Evolutionary conservation across 371 early-diverging fungal genomes (phyloP), one percentile per base, ranked within the genome.

Genomic region (Coemansia sp.): DNA sequence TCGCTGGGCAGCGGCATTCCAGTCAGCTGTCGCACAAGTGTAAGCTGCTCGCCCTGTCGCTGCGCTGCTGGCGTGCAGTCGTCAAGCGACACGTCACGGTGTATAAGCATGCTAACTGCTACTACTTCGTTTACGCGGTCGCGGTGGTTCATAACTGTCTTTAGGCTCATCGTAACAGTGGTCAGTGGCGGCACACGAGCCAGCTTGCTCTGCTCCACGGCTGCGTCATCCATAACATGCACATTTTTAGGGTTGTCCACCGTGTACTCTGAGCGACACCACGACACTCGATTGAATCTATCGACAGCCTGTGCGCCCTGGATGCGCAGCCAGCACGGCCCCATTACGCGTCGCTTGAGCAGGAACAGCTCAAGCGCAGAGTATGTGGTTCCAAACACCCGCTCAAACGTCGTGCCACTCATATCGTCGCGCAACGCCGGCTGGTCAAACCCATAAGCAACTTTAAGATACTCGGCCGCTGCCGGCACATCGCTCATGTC

Each of bases 311-410:
- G 33, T 69, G 77, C 68, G 4, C 59, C 68, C 20, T 37, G 26
- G 42, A 98, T 84, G 30, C 84, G 79, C 5, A 99, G 80, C 99
- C 99, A 99, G 68, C 92, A 91, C 2, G 99, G 99, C 1, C 99
- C 99, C 96, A 95, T 98, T 37, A 99, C 82, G 68, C 93, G 90
- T 47, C 96, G 89, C 77, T 97, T 95, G 26, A 96, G 83, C 28
- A 98, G 75, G 54, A 99, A 90, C 52, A 90, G 87, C 79, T 99
- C 99, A n/a, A 97, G 81, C 1, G 97, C 94, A 23, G 86, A 85
- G 3, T 96, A 95, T 52, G 87, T 86, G 3, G 91, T 82, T 11
- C 98, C 99, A 84, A 99, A 98, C 1, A 92, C 83, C 60, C 86
- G 91, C 67, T 89, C 87, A 73, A 97, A 97, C 0, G 94, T 91